phyloP scores from a whole-genome alignment of 2,329 filamentous ascomycete genomes.

The Exophiala bonariae region DNA sequence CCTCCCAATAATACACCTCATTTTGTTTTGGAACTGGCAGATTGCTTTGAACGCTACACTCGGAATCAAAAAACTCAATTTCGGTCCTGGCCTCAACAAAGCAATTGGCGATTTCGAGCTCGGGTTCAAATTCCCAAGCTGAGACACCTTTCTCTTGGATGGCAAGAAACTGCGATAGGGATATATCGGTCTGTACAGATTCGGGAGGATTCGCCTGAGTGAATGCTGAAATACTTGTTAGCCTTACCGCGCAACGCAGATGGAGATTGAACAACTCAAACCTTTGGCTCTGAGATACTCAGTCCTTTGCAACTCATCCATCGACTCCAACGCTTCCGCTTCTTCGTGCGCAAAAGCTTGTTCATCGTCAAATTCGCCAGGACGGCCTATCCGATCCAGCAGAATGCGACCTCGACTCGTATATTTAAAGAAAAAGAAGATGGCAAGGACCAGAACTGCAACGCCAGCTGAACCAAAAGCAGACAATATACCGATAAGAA shows the following conservation, averaged over 20 bases:
- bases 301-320: conserved; percentile 87
- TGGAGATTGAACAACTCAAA: conserved; percentile 43
- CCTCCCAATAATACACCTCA: conserved; percentile 99
- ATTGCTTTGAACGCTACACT: conserved; percentile 96
- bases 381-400: conserved; percentile 86
- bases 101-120: conserved; percentile 96
- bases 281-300: conserved; percentile 96
- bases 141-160: conserved; percentile 99
- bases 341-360: conserved; percentile 92
- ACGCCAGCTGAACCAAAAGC: conserved; percentile 89
- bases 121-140: conserved; percentile 99
- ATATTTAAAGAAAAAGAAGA: conserved; percentile 93
- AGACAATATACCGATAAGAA: conserved; percentile 91
- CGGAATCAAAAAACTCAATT: conserved; percentile 98
- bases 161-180: conserved; percentile 91
- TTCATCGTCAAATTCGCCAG: conserved; percentile 96
- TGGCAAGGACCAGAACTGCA: conserved; percentile 73
- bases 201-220: conserved; percentile 92
- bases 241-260: conserved; percentile 14
- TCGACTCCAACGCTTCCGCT: conserved; percentile 87
- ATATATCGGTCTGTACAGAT: conserved; percentile 94
- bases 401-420: conserved; percentile 86
- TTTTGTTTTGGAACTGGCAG: conserved; percentile 97
- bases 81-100: conserved; percentile 96
- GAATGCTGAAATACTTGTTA: conserved; percentile 66